Percentiles rank a stretch among this genome's conserved stretches.
Conservation (phyloP, 2,329 filamentous ascomycete genomes). For the Colletotrichum echinochloae region DNA sequence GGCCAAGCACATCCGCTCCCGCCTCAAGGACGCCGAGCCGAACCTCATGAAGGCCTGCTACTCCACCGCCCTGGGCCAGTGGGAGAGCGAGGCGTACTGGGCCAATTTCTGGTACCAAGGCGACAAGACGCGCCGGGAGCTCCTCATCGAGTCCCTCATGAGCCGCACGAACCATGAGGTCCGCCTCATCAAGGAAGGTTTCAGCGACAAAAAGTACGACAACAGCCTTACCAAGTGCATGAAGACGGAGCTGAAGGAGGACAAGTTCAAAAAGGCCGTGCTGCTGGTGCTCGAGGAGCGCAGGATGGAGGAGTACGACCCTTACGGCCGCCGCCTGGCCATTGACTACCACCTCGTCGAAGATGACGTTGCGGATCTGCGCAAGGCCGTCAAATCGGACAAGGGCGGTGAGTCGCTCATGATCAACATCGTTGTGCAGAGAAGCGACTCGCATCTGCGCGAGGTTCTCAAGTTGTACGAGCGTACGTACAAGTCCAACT, state of each 20-base stretch:
- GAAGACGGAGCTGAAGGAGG: conserved; percentile 91
- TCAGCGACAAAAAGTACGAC: conserved; percentile 90
- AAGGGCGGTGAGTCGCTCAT: conserved; percentile 90
- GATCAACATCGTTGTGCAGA: conserved; percentile 83
- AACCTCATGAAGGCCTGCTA: conserved; percentile 93
- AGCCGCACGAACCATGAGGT: conserved; percentile 92
- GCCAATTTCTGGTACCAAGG: conserved; percentile 98
- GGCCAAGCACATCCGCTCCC: conserved; percentile 84
- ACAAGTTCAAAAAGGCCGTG: conserved; percentile 94
- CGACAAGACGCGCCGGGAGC: conserved; percentile 83
- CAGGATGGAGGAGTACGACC: conserved; percentile 84
- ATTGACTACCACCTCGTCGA: conserved; percentile 72
- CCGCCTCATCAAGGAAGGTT: conserved; percentile 84
- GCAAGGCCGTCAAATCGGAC: conserved; percentile 75
- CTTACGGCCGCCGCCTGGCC: conserved; percentile 67
- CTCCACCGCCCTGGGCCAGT: conserved; percentile 86
- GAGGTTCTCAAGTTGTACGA: conserved; percentile 86
- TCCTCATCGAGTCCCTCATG: conserved; percentile 94
- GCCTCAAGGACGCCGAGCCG: conserved; percentile 78
- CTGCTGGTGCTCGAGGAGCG: conserved; percentile 84
- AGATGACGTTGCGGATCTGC: conserved; percentile 79
- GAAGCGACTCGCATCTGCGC: conserved; percentile 84
- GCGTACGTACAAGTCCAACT: conserved; percentile 78
- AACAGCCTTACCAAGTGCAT: conserved; percentile 87
- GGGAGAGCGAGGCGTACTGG: conserved; percentile 97